Evolutionary conservation across 1,284 basidiomycete genomes (phyloP), one percentile per base, ranked within the genome.

Genomic region (Ustilago xerochloae): DNA sequence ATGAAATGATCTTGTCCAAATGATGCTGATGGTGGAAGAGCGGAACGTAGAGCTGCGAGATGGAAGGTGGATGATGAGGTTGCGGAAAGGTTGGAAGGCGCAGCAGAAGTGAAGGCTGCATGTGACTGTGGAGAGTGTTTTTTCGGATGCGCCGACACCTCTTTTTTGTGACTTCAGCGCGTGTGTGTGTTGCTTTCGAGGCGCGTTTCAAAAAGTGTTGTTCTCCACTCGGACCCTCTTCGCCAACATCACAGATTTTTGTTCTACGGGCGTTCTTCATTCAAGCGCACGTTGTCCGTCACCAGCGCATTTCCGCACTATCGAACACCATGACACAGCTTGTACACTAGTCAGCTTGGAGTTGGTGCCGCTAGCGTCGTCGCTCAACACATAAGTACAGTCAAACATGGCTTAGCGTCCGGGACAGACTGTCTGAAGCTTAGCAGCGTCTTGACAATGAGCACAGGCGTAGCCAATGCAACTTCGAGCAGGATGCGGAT

Each of bases 191-290:
- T 29, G 22, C 29, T n/a, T n/a, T n/a, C n/a, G n/a, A n/a, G n/a
- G n/a, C n/a, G n/a, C n/a, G n/a, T n/a, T n/a, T n/a, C n/a, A n/a
- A 28, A 6, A 49, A 48, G 63, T 66, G 63, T 60, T 66, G 63
- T 56, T 66, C 63, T 65, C 32, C 28, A 43, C 41, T 39, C 38
- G 38, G 4, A 39, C 26, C n/a, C 22, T 41, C 61, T 12, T 16
- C 24, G 9, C 38, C 20, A 26, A 59, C 28, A 49, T 28, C 48
- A 39, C 56, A 39, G 26, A 48, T 32, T 36, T 16, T 6, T 16
- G 4, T n/a, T 36, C 35, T n/a, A 36, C 35, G 5, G 35, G 15
- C 12, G 38, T 18, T 6, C 38, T 39, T 20, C n/a, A 5, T 18
- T 20, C n/a, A n/a, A n/a, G n/a, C n/a, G n/a, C n/a, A n/a, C 38